Conservation (phyloP, 768 basidiomycete species). For the Boletus rufocinnamomeus region DNA sequence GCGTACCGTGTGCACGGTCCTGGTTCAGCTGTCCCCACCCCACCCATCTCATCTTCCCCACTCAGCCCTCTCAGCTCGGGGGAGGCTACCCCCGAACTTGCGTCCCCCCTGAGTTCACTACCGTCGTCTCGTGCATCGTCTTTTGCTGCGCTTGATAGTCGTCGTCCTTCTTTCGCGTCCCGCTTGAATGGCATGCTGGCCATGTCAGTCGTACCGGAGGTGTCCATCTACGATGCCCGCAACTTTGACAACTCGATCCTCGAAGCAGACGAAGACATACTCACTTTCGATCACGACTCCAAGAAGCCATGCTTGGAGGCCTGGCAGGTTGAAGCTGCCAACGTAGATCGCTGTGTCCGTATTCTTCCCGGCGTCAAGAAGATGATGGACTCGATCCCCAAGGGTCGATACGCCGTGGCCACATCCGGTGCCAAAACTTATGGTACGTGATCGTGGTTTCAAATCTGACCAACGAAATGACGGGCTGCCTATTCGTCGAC, state of each 20-base stretch:
- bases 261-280: conserved; percentile 39
- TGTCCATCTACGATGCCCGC: conserved; percentile 24
- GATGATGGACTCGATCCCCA: conserved; percentile 66
- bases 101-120: conserved; percentile 39
- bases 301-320: conserved; percentile 43
- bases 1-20: conserved; percentile 50
- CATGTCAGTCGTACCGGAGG: conserved; percentile 39
- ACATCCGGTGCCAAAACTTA: conserved; percentile 76
- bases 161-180: conserved; percentile 50
- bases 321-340: conserved; percentile 57
- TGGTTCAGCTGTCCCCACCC: conserved; percentile 34
- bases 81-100: conserved; percentile 43
- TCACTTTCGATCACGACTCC: conserved; percentile 27
- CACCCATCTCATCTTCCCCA: conserved; percentile 8
- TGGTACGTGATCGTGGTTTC: conserved; percentile 39
- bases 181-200: conserved; percentile 43
- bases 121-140: conserved; percentile 49
- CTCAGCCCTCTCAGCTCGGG: conserved; percentile 34
- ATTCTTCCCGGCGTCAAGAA: conserved; percentile 70
- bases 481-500: background rate
- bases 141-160: conserved; percentile 35
- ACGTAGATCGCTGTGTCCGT: conserved; percentile 61
- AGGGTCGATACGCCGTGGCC: conserved; percentile 68
- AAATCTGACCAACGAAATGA: background rate
- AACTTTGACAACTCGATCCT: conserved; percentile 32